Evolutionary conservation across 331 rosid genomes (phyloP).

Genomic region (Saraca asoca): DNA sequence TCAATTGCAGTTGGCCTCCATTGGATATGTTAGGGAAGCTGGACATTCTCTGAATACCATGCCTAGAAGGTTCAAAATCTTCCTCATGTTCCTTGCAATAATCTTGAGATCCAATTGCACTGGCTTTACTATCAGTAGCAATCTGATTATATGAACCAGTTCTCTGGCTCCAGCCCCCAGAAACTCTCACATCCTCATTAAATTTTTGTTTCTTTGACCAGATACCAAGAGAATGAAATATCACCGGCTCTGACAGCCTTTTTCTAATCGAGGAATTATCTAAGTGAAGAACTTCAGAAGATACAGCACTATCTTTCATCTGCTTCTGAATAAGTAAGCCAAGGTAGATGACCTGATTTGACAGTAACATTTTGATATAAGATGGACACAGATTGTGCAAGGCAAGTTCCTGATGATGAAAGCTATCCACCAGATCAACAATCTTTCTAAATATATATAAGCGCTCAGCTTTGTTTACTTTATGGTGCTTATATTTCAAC

Average conservation of each 20-base stretch:
- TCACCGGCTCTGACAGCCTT: slow-evolving; percentile 52
- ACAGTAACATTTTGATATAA: slow-evolving; percentile 56
- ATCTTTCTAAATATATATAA: slow-evolving; percentile 63
- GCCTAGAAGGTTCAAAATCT: slow-evolving; percentile 32
- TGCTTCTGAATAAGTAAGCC: slow-evolving; percentile 50
- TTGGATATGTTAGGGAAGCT: slow-evolving; percentile 40
- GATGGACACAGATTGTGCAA: slow-evolving; percentile 63
- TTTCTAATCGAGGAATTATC: slow-evolving; percentile 44
- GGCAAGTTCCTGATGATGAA: slow-evolving; percentile 60
- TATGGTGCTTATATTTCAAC: slow-evolving; percentile 50
- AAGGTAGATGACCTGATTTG: slow-evolving; percentile 60
- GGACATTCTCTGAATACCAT: slow-evolving; percentile 41
- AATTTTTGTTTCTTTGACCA: slow-evolving; percentile 55
- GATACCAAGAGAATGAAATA: slow-evolving; percentile 38
- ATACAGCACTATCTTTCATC: slow-evolving; percentile 33
- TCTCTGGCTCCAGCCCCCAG: slow-evolving; percentile 44
- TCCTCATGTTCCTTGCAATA: slow-evolving; percentile 42
- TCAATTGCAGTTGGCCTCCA: slow-evolving; percentile 39
- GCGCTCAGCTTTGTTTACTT: slow-evolving; percentile 55
- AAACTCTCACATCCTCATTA: slow-evolving; percentile 39
- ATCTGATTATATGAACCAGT: slow-evolving; percentile 36
- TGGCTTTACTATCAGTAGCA: slow-evolving; percentile 39
- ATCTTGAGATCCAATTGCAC: slow-evolving; percentile 38
- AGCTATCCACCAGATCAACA: slow-evolving; percentile 60
- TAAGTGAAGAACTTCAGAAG: slow-evolving; percentile 43